Conservation (phyloP, 225 moss, liverwort and hornwort genomes). For the Sphagnum contortum region DNA sequence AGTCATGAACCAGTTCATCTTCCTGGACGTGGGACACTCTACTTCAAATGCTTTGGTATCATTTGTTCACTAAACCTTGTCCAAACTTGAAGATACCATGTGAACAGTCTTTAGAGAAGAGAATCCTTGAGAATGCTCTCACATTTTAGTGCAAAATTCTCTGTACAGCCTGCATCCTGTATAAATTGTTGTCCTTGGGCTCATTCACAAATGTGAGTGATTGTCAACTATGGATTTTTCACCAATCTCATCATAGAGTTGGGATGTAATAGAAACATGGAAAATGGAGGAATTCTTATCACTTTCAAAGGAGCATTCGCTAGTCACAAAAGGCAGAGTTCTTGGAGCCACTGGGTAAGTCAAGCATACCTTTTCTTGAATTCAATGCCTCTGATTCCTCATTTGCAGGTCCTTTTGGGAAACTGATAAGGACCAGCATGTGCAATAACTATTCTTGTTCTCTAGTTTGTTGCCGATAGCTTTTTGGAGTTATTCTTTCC, state of each 20-base stretch:
- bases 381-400: too few relatives aligned
- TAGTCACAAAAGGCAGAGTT: constrained; percentile 64
- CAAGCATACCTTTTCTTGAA: background rate
- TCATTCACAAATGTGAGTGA: too few relatives aligned
- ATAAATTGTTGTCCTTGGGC: too few relatives aligned
- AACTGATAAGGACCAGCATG: too few relatives aligned
- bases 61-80: constrained; percentile 7
- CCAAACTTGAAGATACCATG: background rate
- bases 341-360: constrained; percentile 82
- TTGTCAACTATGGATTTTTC: too few relatives aligned
- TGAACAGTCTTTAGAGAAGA: too few relatives aligned
- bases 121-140: background rate
- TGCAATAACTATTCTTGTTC: too few relatives aligned
- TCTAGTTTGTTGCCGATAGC: too few relatives aligned
- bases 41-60: constrained; percentile 86
- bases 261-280: constrained; percentile 62
- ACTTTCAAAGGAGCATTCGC: constrained; percentile 62
- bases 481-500: too few relatives aligned
- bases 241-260: background rate
- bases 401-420: too few relatives aligned
- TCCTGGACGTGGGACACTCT: constrained; percentile 73
- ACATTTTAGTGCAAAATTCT: too few relatives aligned
- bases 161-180: too few relatives aligned
- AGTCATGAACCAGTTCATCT: constrained; percentile 77
- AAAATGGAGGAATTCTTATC: constrained; percentile 74